Percentiles rank a stretch among this genome's conserved stretches.
These are phyloP conservation scores for Bryoglossum gracile DNA, from an alignment of 495 filamentous ascomycete genomes.

Conservation along the genomic window DNA sequence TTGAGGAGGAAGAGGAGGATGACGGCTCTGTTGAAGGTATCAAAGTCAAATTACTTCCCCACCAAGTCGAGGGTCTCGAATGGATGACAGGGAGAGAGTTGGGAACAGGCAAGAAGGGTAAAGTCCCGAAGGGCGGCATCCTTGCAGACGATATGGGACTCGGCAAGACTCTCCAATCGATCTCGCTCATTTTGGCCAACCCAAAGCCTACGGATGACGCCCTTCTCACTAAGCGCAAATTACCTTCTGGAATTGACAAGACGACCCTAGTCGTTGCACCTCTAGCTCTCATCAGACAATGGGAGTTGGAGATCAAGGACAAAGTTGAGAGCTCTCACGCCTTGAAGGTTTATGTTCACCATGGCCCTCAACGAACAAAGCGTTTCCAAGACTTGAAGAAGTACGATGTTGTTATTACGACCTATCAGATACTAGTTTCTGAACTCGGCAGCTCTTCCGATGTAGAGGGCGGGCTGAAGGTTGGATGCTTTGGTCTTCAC, in stretches of 20 bases:
- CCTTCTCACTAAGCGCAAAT: constrained; percentile 43
- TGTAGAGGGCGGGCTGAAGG: constrained; percentile 45
- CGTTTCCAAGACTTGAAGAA: constrained; percentile 61
- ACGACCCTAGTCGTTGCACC: constrained; percentile 91
- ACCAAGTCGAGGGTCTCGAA: constrained; percentile 84
- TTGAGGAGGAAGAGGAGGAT: constrained; percentile 58
- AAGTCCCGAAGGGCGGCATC: constrained; percentile 75
- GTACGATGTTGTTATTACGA: constrained; percentile 96
- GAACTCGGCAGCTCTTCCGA: constrained; percentile 63
- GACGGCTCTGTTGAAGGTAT: constrained; percentile 73
- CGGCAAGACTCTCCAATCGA: constrained; percentile 78
- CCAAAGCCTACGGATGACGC: constrained; percentile 51
- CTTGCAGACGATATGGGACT: constrained; percentile 83
- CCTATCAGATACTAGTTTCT: constrained; percentile 88
- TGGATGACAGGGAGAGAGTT: constrained; percentile 93
- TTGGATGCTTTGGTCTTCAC: constrained; percentile 81
- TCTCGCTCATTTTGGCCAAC: constrained; percentile 76
- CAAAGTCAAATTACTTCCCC: constrained; percentile 78
- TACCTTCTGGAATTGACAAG: constrained; percentile 57
- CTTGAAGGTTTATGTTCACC: constrained; percentile 79
- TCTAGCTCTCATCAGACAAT: constrained; percentile 91
- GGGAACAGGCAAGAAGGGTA: constrained; percentile 64
- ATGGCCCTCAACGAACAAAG: constrained; percentile 80
- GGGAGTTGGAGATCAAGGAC: constrained; percentile 84
- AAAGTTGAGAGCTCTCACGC: constrained; percentile 61